Evolutionary conservation across 164 flowering plant genomes (phyloP).

Genomic region (Liriodendron chinense): DNA sequence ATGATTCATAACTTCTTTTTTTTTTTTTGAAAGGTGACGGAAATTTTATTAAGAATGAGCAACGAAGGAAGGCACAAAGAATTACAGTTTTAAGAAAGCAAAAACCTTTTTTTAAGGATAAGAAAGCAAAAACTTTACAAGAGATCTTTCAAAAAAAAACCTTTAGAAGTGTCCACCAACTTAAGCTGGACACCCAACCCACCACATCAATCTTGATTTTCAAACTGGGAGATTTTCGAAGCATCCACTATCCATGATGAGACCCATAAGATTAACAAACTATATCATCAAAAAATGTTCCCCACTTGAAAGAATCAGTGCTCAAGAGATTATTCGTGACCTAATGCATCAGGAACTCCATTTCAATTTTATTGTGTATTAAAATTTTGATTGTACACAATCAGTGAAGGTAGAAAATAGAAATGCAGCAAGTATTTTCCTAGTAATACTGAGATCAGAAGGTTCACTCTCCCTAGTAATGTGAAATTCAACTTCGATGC

Average conservation of each 20-base stretch:
- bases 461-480: neutral
- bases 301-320: neutral
- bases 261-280: neutral
- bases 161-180: too few species aligned
- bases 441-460: neutral
- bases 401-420: neutral
- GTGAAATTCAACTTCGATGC: neutral
- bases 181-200: too few species aligned
- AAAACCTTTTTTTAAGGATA: too few species aligned
- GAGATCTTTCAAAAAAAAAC: too few species aligned
- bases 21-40: too few species aligned
- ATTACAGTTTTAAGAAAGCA: too few species aligned
- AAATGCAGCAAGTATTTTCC: neutral
- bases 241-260: neutral
- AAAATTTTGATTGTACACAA: neutral
- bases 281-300: neutral
- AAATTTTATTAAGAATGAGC: too few species aligned
- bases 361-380: neutral
- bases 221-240: neutral
- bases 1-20: too few species aligned
- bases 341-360: neutral
- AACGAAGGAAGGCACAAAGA: too few species aligned
- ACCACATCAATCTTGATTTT: too few species aligned
- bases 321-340: neutral
- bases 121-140: too few species aligned